phyloP scores from a whole-genome alignment of 2,329 filamentous ascomycete genomes.

The Immersiporthe knoxdaviesiana region DNA sequence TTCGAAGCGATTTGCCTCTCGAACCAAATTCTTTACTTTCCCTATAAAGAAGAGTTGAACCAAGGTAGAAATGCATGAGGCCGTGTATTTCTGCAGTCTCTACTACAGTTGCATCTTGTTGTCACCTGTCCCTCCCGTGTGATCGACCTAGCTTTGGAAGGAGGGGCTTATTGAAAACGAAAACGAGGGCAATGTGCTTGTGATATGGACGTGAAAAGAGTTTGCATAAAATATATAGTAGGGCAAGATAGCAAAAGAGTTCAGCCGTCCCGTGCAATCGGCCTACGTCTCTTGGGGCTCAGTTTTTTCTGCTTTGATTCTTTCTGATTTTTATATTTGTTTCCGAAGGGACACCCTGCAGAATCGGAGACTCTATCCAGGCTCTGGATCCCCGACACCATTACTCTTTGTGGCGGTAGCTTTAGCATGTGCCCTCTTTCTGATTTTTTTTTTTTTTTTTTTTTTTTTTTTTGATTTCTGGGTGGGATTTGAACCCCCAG shows the following conservation, averaged over 20 bases:
- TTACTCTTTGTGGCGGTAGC: background rate
- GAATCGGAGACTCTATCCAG: conserved; percentile 13
- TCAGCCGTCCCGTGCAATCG: background rate
- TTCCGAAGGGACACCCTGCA: conserved; percentile 13
- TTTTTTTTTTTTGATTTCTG: background rate
- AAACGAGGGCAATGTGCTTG: background rate
- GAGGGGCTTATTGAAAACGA: too few relatives aligned
- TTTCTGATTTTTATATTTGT: background rate
- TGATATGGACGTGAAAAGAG: background rate
- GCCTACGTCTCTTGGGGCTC: conserved; percentile 10
- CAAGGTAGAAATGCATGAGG: background rate
- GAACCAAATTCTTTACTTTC: background rate
- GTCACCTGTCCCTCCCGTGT: background rate
- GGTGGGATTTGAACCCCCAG: background rate
- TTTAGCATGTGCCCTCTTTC: background rate
- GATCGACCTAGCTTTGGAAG: too few relatives aligned
- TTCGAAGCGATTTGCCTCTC: conserved; percentile 7
- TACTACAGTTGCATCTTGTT: background rate
- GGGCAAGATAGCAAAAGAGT: background rate
- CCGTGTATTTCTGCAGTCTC: background rate
- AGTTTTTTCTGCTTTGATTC: background rate
- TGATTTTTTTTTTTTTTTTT: too few relatives aligned
- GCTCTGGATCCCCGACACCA: conserved; percentile 16
- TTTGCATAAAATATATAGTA: background rate
- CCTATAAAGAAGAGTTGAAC: background rate